phyloP scores from a whole-genome alignment of 768 basidiomycete genomes.

The Tricholoma bakamatsutake region DNA sequence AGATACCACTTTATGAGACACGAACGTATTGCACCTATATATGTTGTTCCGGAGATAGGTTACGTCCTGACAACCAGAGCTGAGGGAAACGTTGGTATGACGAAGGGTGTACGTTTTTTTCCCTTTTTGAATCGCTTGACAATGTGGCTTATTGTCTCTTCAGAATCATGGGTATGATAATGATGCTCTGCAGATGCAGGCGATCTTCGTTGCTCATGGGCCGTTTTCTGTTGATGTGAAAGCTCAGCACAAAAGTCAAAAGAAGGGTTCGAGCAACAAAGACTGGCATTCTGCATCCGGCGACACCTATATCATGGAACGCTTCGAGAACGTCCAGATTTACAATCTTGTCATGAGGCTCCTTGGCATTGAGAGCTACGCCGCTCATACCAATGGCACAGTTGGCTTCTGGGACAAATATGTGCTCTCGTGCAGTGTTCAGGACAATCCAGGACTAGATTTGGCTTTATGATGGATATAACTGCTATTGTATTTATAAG shows the following conservation, averaged over 20 bases:
- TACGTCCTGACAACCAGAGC: slow-evolving; percentile 69
- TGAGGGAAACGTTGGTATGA: slow-evolving; percentile 56
- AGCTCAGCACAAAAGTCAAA: slow-evolving; percentile 34
- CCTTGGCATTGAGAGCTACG: slow-evolving; percentile 51
- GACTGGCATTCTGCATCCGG: slow-evolving; percentile 66
- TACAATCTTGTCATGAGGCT: slow-evolving; percentile 79
- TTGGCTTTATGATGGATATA: too few relatives aligned
- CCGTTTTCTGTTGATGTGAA: slow-evolving; percentile 76
- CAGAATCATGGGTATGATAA: slow-evolving; percentile 94
- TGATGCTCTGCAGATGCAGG: slow-evolving; percentile 68
- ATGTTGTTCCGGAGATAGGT: slow-evolving; percentile 75
- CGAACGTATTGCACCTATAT: slow-evolving; percentile 83
- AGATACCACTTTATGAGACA: slow-evolving; percentile 70
- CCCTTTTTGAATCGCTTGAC: neutral
- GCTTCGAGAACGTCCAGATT: slow-evolving; percentile 82
- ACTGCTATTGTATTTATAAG: too few relatives aligned
- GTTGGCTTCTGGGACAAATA: slow-evolving; percentile 80
- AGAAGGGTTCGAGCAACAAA: slow-evolving; percentile 22
- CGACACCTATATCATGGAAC: slow-evolving; percentile 68
- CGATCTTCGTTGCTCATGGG: slow-evolving; percentile 89
- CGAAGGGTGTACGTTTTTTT: slow-evolving; percentile 61
- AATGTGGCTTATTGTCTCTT: neutral
- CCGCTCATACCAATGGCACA: slow-evolving; percentile 72
- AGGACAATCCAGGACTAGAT: too few relatives aligned
- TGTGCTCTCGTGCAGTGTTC: slow-evolving; percentile 28